These are phyloP conservation scores for Penicillium soppii DNA, from an alignment of 495 filamentous ascomycete genomes.

Conservation along the genomic window DNA sequence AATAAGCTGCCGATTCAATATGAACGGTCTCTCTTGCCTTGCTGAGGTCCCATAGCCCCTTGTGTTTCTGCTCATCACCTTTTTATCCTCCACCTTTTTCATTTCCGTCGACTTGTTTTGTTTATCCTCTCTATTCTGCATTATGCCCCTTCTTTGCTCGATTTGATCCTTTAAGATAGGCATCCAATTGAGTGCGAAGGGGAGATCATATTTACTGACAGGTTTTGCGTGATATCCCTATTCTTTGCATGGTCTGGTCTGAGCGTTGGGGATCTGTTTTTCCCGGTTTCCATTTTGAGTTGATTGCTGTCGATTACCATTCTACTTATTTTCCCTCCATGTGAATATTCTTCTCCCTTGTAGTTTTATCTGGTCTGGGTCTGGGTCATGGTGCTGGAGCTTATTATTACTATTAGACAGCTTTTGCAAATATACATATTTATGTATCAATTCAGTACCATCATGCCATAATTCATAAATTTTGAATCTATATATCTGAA, in stretches of 20 bases:
- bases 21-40: too few relatives aligned
- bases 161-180: conserved; percentile 8
- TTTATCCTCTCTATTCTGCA: conserved; percentile 12
- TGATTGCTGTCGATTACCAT: conserved; percentile 2
- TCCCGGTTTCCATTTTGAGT: conserved; percentile 5
- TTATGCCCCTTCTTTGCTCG: conserved; percentile 11
- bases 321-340: conserved; percentile 11
- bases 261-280: conserved; percentile 23
- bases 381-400: background rate
- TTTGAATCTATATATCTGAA: conserved; percentile 8
- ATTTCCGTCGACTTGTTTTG: conserved; percentile 3
- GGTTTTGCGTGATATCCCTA: conserved; percentile 34
- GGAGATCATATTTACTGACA: conserved; percentile 18
- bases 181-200: background rate
- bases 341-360: conserved; percentile 23
- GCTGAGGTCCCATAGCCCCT: background rate
- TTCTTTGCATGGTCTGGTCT: conserved; percentile 32
- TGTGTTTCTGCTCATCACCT: background rate
- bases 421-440: background rate
- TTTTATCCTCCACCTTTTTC: conserved; percentile 2
- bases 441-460: background rate
- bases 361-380: conserved; percentile 15
- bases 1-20: background rate
- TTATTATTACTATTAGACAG: background rate
- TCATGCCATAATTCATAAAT: conserved; percentile 5